phyloP scores from a whole-genome alignment of 306 rosid species.

The Myrica gale region DNA sequence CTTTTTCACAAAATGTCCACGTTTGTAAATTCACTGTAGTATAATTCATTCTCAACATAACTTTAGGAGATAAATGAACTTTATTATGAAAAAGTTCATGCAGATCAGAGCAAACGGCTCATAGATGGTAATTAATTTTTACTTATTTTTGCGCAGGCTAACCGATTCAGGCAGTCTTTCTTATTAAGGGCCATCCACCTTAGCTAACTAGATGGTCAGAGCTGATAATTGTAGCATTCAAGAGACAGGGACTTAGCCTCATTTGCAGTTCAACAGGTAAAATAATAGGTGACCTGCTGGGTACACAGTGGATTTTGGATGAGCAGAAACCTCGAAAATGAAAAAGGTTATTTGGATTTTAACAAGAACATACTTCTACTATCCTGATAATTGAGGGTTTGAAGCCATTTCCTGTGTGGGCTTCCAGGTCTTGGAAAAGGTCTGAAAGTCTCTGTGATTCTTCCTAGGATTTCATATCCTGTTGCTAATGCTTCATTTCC shows the following conservation, averaged over 20 bases:
- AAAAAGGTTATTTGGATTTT: neutral
- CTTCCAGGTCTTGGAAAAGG: neutral
- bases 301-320: neutral
- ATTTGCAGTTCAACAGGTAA: neutral
- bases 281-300: neutral
- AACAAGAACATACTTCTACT: neutral
- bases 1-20: neutral
- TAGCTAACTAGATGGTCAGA: neutral
- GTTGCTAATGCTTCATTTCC: constrained; percentile 6
- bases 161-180: neutral
- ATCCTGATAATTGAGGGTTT: neutral
- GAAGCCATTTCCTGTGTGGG: neutral
- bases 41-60: neutral
- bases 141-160: neutral
- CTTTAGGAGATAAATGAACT: neutral
- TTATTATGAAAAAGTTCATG: neutral
- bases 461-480: constrained; percentile 1
- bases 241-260: neutral
- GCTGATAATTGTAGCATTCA: neutral
- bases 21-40: neutral
- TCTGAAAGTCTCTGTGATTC: neutral
- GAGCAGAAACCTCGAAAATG: neutral
- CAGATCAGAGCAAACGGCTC: no score
- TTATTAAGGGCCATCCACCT: neutral
- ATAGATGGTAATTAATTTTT: neutral